phyloP scores from a whole-genome alignment of 2,329 filamentous ascomycete genomes.

The Teratosphaeria nubilosa region DNA sequence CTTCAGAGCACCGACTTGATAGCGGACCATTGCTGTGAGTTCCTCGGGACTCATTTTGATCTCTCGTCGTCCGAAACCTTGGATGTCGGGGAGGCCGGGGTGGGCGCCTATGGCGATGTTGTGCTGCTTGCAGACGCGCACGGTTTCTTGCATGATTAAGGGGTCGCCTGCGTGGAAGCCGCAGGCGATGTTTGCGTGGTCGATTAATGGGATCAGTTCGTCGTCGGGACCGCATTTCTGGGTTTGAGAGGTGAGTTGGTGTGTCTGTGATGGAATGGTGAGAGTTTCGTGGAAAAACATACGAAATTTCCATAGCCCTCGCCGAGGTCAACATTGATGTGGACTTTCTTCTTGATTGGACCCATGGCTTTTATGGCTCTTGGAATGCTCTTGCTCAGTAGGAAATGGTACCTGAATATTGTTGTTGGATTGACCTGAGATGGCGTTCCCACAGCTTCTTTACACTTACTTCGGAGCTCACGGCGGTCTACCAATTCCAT shows the following conservation, averaged over 20 bases:
- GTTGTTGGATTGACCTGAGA: neutral
- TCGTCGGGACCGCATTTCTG: constrained; percentile 46
- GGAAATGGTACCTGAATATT: too few relatives aligned
- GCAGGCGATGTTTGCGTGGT: constrained; percentile 54
- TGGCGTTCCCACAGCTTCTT: neutral
- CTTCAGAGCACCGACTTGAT: constrained; percentile 54
- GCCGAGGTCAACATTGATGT: constrained; percentile 46
- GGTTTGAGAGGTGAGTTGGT: neutral
- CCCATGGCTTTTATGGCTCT: constrained; percentile 27
- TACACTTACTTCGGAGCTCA: neutral
- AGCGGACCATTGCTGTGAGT: constrained; percentile 40
- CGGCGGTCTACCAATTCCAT: neutral
- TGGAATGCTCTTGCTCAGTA: too few relatives aligned
- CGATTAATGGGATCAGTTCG: constrained; percentile 51
- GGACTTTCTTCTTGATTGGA: constrained; percentile 42
- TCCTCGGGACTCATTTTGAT: constrained; percentile 42
- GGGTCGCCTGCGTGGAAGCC: constrained; percentile 43
- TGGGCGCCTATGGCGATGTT: constrained; percentile 51
- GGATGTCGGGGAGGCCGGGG: constrained; percentile 54
- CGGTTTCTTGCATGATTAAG: constrained; percentile 53
- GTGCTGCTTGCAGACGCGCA: constrained; percentile 48
- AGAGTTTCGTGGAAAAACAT: neutral
- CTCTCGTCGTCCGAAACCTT: constrained; percentile 54
- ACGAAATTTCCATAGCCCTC: constrained; percentile 42
- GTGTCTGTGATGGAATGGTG: neutral